Evolutionary conservation across 257 asterid species (phyloP).

Genomic region (Ilex aquifolium): DNA sequence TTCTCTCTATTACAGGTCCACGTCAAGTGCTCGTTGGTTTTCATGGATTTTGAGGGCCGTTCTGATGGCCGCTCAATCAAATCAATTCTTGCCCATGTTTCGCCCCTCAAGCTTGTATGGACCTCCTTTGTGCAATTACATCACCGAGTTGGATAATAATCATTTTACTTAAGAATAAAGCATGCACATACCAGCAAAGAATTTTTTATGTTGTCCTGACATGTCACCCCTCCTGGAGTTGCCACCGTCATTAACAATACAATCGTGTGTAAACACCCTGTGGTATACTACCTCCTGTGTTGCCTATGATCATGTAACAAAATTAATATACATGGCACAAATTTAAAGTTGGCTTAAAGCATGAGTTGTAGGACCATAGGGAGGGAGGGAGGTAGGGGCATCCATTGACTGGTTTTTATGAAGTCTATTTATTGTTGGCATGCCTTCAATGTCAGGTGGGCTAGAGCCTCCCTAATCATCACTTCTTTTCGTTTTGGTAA

Average conservation of each 20-base stretch:
- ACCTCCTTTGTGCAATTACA: conserved; percentile 19
- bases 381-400: too few relatives aligned
- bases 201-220: too few relatives aligned
- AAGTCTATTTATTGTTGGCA: too few relatives aligned
- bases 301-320: too few relatives aligned
- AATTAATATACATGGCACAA: not conserved
- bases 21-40: conserved; percentile 80
- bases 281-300: too few relatives aligned
- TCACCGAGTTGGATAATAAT: conserved; percentile 1
- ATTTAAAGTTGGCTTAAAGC: conserved; percentile 7
- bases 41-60: conserved; percentile 97
- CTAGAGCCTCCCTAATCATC: too few relatives aligned
- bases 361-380: not conserved
- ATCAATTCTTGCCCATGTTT: conserved; percentile 87
- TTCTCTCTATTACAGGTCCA: conserved; percentile 49
- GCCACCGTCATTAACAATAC: conserved; percentile 1
- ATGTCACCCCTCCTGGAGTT: not conserved
- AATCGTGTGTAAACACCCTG: not conserved
- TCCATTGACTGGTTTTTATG: too few relatives aligned
- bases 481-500: too few relatives aligned
- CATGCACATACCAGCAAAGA: too few relatives aligned
- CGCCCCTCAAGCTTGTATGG: conserved; percentile 91
- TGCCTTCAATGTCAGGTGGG: too few relatives aligned
- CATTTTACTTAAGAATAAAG: not conserved
- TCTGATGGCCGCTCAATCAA: conserved; percentile 95